Evolutionary conservation across 805 yeast species (phyloP), one percentile per base, ranked within the genome.

Genomic region (Candida coquimbonensis): DNA sequence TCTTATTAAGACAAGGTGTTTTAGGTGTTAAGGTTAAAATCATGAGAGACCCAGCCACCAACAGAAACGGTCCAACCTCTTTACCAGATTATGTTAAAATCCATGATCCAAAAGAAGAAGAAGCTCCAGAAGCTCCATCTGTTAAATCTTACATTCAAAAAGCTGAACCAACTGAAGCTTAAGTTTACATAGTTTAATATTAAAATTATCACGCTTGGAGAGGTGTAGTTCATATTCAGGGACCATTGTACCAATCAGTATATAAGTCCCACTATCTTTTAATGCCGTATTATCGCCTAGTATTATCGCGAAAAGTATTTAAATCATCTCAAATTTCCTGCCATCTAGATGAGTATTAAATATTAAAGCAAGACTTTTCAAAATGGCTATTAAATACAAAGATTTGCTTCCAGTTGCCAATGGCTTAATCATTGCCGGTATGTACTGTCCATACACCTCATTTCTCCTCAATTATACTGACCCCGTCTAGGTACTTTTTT

Each of bases 1-100:
- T 91, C 66, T 81, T 93, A 73, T 85, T 93, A 81, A 90, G 98
- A 83, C 98, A 93, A 80, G 99, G 99, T 88, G 98, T 93, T 60
- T 83, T 93, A 70, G 99, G 99, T 84, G 84, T 93, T 73, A 91
- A 87, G 84, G 98, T 93, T 69, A 93, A 93, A 85, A 93, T 93
- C 72, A 93, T 93, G 99, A 88, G 87, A 73, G 98, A 91, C 82
- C 96, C 98, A 75, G 88, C 91, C 64, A 69, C 80, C 66, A 78
- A 81, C 81, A 82, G 74, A 71, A 63, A 64, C 61, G 96, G 96
- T 75, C 95, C 95, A 77, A 87, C 69, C 71, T 78, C 96, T 50
- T 80, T 90, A 70, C 97, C 97, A 71, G 97, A 90, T 75, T 88
- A 83, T 73, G 96, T 90, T 72, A 78, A 80, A 73, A 84, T 90